phyloP scores from a whole-genome alignment of 176 grass and related monocot genomes.

The Pontederia paniculata region DNA sequence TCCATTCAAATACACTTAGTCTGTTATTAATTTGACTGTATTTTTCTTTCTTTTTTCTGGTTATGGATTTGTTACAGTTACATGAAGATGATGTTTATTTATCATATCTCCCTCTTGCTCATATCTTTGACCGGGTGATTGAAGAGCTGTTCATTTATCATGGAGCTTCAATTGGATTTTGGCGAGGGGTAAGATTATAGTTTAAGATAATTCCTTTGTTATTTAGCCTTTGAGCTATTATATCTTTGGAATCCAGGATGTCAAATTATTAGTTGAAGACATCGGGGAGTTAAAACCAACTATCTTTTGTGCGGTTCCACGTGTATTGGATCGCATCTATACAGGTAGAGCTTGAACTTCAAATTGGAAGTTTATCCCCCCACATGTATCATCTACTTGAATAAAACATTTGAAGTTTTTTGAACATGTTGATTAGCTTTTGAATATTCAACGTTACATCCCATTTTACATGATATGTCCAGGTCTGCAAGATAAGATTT shows the following conservation, averaged over 20 bases:
- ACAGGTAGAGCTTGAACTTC: slow-evolving; percentile 43
- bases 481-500: slow-evolving; percentile 83
- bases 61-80: slow-evolving; percentile 34
- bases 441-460: not conserved
- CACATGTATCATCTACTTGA: no score
- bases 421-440: not conserved
- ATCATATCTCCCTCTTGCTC: slow-evolving; percentile 93
- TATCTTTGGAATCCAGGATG: slow-evolving; percentile 48
- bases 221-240: slow-evolving; percentile 24
- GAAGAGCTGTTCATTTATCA: slow-evolving; percentile 95
- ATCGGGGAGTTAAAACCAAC: slow-evolving; percentile 80
- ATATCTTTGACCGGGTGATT: slow-evolving; percentile 91
- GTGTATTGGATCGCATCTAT: slow-evolving; percentile 92
- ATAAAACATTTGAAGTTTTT: not conserved
- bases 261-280: slow-evolving; percentile 86
- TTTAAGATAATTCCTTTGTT: slow-evolving; percentile 10
- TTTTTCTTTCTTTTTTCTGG: slow-evolving; percentile 15
- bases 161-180: slow-evolving; percentile 95
- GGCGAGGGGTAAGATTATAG: slow-evolving; percentile 64
- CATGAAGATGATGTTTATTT: slow-evolving; percentile 62
- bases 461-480: slow-evolving; percentile 17
- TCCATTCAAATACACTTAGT: no score
- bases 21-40: not conserved
- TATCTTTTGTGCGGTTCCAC: slow-evolving; percentile 91
- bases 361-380: not conserved